Conservation (phyloP, 495 filamentous ascomycete species). For the Aeminium ludgeri region DNA sequence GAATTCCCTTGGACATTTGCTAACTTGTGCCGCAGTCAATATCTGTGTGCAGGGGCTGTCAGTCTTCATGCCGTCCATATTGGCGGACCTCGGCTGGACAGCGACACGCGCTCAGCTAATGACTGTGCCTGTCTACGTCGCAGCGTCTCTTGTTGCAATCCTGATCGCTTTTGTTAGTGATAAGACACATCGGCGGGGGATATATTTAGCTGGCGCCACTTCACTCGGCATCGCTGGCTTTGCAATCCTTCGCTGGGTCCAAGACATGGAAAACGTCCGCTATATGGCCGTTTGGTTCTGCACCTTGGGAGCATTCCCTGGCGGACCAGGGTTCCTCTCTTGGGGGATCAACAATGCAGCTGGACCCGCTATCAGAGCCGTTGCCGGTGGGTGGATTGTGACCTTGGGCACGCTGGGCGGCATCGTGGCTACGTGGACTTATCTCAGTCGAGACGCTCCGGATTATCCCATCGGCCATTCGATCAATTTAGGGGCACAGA, state of each 20-base stretch:
- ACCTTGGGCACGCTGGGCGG: slow-evolving; percentile 38
- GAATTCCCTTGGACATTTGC: too few relatives aligned
- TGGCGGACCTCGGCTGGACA: slow-evolving; percentile 22
- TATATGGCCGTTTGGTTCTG: slow-evolving; percentile 65
- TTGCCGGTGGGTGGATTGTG: slow-evolving; percentile 36
- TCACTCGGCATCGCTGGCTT: slow-evolving; percentile 53
- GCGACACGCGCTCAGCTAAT: slow-evolving; percentile 62
- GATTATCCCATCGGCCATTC: slow-evolving; percentile 38
- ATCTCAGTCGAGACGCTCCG: slow-evolving; percentile 32
- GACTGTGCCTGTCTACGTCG: slow-evolving; percentile 77
- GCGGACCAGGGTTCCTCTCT: slow-evolving; percentile 35
- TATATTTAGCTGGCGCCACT: slow-evolving; percentile 45
- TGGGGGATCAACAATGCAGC: slow-evolving; percentile 40
- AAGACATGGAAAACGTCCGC: slow-evolving; percentile 38
- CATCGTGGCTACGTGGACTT: slow-evolving; percentile 40
- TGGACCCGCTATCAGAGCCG: slow-evolving; percentile 39
- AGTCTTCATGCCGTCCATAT: slow-evolving; percentile 11
- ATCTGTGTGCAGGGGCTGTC: slow-evolving; percentile 19
- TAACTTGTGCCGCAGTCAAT: too few relatives aligned
- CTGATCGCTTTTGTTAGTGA: slow-evolving; percentile 55
- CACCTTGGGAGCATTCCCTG: slow-evolving; percentile 32
- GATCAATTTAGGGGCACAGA: slow-evolving; percentile 39
- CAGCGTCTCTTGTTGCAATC: slow-evolving; percentile 58
- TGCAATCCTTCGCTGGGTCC: slow-evolving; percentile 46
- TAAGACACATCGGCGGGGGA: slow-evolving; percentile 51